A percentile compares a stretch with the other conserved stretches of the same genome.
phyloP scores from a whole-genome alignment of 495 filamentous ascomycete genomes.

The Neurospora discreta region DNA sequence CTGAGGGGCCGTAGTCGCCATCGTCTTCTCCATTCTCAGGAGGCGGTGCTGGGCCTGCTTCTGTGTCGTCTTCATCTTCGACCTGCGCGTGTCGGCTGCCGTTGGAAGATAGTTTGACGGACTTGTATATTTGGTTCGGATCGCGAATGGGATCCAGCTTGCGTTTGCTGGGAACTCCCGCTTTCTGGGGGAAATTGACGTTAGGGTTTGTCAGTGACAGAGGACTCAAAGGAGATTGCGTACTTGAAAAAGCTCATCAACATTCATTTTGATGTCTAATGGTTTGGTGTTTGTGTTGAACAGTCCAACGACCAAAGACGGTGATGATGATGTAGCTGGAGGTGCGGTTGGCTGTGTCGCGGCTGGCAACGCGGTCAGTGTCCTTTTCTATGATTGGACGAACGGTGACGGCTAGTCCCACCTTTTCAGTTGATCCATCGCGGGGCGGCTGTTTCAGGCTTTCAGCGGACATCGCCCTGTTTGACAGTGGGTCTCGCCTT shows the following conservation, averaged over 20 bases:
- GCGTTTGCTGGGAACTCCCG: slow-evolving; percentile 52
- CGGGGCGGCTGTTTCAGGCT: background rate
- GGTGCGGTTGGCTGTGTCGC: background rate
- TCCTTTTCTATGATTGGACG: no score
- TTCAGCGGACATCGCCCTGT: background rate
- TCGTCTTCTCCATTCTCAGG: slow-evolving; percentile 41
- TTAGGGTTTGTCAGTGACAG: background rate
- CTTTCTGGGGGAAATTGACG: slow-evolving; percentile 26
- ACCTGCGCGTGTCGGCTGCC: slow-evolving; percentile 30
- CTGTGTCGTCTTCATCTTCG: slow-evolving; percentile 44
- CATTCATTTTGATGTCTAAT: slow-evolving; percentile 51
- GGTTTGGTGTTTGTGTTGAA: slow-evolving; percentile 2
- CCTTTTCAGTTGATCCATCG: background rate
- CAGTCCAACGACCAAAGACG: background rate
- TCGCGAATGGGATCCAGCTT: slow-evolving; percentile 63
- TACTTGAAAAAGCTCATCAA: slow-evolving; percentile 83
- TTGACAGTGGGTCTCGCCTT: background rate
- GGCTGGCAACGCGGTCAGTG: background rate
- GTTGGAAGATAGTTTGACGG: slow-evolving; percentile 57
- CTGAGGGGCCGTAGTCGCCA: slow-evolving; percentile 56
- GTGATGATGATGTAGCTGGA: background rate
- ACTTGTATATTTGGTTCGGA: slow-evolving; percentile 76
- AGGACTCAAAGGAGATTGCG: background rate
- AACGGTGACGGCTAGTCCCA: background rate
- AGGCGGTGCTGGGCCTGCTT: slow-evolving; percentile 32